Evolutionary conservation across 2,329 filamentous ascomycete species (phyloP), one percentile per base, ranked within the genome.

Genomic region (Mycosphaerelloides madeirae): DNA sequence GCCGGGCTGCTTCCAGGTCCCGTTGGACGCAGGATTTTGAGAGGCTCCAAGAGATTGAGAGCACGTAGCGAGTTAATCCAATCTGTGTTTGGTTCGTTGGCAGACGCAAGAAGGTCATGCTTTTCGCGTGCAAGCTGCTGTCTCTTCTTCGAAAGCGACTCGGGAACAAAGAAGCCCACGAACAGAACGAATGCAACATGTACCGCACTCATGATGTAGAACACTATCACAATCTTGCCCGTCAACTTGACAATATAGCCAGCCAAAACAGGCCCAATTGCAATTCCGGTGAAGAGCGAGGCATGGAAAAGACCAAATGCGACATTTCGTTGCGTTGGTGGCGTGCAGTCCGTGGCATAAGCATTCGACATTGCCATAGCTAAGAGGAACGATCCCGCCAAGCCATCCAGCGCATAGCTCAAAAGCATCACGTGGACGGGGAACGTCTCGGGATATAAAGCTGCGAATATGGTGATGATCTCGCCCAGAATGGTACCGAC

Each of bases 301-400:
- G 87, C 89, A 58, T 97, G 87, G 57, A 97, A 84, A 62, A 90
- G 91, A 6, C 88, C 90, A 64, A 97, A 93, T 3, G 83, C 80
- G 6, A 95, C 85, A 48, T 84, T 86, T 15, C 93, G 81, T 59
- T 80, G 80, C 22, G 85, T 84, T 0, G 89, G 86, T 3, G 85
- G 74, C 0, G 89, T 91, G 66, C 88, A 95, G 65, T 98, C 93
- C 31, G 87, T 83, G 11, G 86, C 84, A 65, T 97, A 98, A 0
- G 91, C 88, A 64, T 94, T 84, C 16, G 81, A 83, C 46, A 95
- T 71, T 35, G 84, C 81, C 72, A 85, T 85, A 20, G 84, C 84
- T 1, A 87, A 80, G 1, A 89, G 95, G 63, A 96, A 95, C 1
- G 90, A 95, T 6, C 93, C 93, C 8, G 82, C 82, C 4, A 95